Evolutionary conservation across 1,139 yeast species (phyloP).

Genomic region (Kurtzmaniella quercitrusa): DNA sequence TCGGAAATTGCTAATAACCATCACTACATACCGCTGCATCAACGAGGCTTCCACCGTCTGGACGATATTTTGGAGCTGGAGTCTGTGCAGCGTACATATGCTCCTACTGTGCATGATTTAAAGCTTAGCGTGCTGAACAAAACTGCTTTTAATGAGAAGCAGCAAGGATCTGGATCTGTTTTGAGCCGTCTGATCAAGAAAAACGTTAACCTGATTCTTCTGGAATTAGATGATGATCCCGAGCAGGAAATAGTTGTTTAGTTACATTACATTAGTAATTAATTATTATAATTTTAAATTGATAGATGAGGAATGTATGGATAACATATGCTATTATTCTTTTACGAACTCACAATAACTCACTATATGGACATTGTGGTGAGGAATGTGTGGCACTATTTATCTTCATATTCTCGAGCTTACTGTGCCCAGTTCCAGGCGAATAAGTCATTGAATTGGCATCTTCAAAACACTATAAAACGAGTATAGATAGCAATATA

Average conservation of each 20-base stretch:
- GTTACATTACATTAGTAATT: not conserved
- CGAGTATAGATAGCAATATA: not conserved
- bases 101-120: slow-evolving; percentile 1
- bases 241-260: slow-evolving; percentile 1
- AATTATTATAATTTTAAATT: not conserved
- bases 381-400: too few species aligned
- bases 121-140: not conserved
- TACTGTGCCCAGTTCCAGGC: too few species aligned
- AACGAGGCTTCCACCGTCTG: slow-evolving; percentile 8
- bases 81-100: not conserved
- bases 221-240: slow-evolving; percentile 1
- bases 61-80: not conserved
- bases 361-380: too few species aligned
- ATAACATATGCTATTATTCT: not conserved
- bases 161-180: slow-evolving; percentile 17
- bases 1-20: slow-evolving; percentile 27
- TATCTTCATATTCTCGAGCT: too few species aligned
- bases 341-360: not conserved
- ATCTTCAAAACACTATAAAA: not conserved
- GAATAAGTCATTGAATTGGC: too few species aligned
- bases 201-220: slow-evolving; percentile 1
- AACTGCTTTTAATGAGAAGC: not conserved
- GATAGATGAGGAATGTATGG: not conserved
- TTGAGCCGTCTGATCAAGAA: slow-evolving; percentile 3
- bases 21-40: slow-evolving; percentile 9